A percentile compares a stretch with the other conserved stretches of the same genome.
These are phyloP conservation scores for Ascochyta rabiei DNA, from an alignment of 2,329 filamentous ascomycete genomes.

Conservation along the genomic window DNA sequence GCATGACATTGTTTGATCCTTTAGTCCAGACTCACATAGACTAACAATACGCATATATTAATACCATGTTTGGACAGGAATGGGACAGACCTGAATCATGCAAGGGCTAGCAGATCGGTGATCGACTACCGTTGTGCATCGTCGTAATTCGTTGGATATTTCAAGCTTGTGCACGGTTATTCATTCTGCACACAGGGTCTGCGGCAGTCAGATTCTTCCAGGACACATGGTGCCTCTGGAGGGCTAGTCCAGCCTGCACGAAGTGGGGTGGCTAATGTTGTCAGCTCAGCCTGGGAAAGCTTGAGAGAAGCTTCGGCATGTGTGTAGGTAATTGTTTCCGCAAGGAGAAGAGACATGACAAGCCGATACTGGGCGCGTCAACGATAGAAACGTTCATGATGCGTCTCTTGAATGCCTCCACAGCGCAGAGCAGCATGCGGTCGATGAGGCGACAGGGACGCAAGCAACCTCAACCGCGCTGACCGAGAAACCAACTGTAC, in stretches of 20 bases:
- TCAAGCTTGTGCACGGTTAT: conserved; percentile 9
- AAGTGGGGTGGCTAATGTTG: conserved; percentile 9
- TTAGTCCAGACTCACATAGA: conserved; percentile 1
- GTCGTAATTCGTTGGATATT: conserved; percentile 5
- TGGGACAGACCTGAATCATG: conserved; percentile 1
- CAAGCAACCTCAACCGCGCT: not conserved
- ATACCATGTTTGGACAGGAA: conserved; percentile 5
- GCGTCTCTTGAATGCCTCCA: not conserved
- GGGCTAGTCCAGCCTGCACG: conserved; percentile 1
- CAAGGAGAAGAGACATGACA: not conserved
- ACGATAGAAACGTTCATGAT: not conserved
- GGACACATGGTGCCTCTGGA: not conserved
- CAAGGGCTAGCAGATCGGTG: conserved; percentile 6
- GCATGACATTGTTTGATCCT: not conserved
- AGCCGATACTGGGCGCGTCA: conserved; percentile 5
- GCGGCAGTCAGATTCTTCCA: conserved; percentile 3
- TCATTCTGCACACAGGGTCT: conserved; percentile 3
- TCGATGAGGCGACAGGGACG: not conserved
- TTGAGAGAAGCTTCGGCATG: conserved; percentile 15
- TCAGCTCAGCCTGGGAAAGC: conserved; percentile 15
- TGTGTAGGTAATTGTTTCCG: conserved; percentile 2
- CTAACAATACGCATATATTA: conserved; percentile 1
- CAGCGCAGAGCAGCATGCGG: not conserved
- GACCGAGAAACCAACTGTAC: not conserved
- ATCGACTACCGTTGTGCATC: conserved; percentile 1